phyloP scores from a whole-genome alignment of 2,329 filamentous ascomycete genomes.

The Pezicula carpinea region DNA sequence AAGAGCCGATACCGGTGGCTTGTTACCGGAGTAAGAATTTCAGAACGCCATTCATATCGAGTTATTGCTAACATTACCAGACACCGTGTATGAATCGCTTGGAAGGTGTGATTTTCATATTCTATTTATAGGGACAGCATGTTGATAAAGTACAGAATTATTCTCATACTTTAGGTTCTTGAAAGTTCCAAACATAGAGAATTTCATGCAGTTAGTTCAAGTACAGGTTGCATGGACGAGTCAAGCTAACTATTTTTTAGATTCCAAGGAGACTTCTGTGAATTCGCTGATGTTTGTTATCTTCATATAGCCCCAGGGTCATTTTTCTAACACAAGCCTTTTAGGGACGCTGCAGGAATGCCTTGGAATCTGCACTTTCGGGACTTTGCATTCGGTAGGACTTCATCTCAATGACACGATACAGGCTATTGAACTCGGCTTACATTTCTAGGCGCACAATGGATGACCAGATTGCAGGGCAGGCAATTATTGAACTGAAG shows the following conservation, averaged over 20 bases:
- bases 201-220: background rate
- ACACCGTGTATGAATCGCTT: slow-evolving; percentile 13
- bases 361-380: background rate
- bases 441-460: background rate
- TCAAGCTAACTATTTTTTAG: background rate
- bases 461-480: background rate
- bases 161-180: slow-evolving; percentile 14
- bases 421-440: background rate
- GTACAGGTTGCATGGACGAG: background rate
- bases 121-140: background rate
- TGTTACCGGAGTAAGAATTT: slow-evolving; percentile 12
- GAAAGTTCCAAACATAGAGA: background rate
- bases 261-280: slow-evolving; percentile 5
- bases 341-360: background rate
- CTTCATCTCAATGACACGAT: background rate
- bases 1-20: slow-evolving; percentile 9
- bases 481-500: background rate
- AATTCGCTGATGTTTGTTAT: slow-evolving; percentile 1
- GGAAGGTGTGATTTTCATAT: slow-evolving; percentile 2
- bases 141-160: slow-evolving; percentile 4
- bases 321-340: background rate
- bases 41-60: background rate
- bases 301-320: background rate
- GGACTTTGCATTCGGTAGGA: background rate
- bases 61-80: background rate